Base-by-base conservation (phyloP, 2,329 filamentous ascomycete genomes). In the Penicillium corylophilum region DNA sequence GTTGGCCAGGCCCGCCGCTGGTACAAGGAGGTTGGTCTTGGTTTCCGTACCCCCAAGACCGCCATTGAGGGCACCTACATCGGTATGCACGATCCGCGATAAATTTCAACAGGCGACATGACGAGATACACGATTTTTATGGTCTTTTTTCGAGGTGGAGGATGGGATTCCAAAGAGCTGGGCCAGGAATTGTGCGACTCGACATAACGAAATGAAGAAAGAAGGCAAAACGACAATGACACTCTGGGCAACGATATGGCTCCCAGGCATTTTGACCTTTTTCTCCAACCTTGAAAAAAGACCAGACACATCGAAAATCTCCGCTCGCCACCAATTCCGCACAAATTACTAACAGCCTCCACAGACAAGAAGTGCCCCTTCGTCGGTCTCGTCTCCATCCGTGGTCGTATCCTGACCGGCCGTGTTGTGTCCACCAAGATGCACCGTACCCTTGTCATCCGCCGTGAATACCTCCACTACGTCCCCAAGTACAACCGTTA, bases 311-410 rank as follows among this genome's bases (percentile, higher is more conserved):
- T 50, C 29, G 36, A 49, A 51, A 29, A 61, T 44, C 45, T 53
- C 39, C 41, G 42, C 44, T 29, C 36, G 31, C 42, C 42, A 35
- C 38, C 33, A 31, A 15, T 33, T 7, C 13, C 16, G n/a, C 35
- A 33, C 33, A 44, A 36, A 48, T 59, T 54, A 57, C 69, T 68
- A 63, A 71, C 63, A 57, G 48, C 45, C 54, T 42, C 54, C 55
- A 62, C 72, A 96, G 94, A 99, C 88, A 99, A 99, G 90, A 99
- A 99, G 86, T 99, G 94, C 89, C 94, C 94, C 69, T 99, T 99
- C 88, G 96, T 91, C 71, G 95, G 95, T 78, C 84, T 93, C 78
- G 92, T 99, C 78, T 97, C 94, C 66, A 99, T 99, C 84, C 94
- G 94, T 83, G 94, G 94, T 80, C 93, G 94, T 93, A 99, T 99